Evolutionary conservation across 805 yeast species (phyloP).

Genomic region (Wickerhamomyces silvicola): DNA sequence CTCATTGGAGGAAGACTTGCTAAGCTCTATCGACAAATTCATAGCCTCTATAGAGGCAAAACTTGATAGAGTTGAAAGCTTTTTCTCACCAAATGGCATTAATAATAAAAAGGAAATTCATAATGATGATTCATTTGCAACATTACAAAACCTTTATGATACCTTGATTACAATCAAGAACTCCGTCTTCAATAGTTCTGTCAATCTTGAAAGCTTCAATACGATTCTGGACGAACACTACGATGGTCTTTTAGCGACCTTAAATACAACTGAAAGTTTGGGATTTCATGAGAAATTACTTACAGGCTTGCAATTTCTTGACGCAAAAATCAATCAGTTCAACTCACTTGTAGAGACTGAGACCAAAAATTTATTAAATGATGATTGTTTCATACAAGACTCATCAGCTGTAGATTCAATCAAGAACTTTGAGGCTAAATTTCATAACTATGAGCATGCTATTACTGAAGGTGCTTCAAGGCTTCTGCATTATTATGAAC

Average conservation of each 20-base stretch:
- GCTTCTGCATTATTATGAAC: constrained; percentile 72
- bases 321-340: constrained; percentile 34
- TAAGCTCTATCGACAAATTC: constrained; percentile 18
- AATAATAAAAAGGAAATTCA: not conserved
- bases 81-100: constrained; percentile 9
- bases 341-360: constrained; percentile 27
- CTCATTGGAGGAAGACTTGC: constrained; percentile 16
- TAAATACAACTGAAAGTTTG: constrained; percentile 16
- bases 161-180: constrained; percentile 21
- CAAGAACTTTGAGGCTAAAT: constrained; percentile 25
- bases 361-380: constrained; percentile 13
- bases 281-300: constrained; percentile 27
- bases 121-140: constrained; percentile 15
- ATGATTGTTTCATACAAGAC: constrained; percentile 9
- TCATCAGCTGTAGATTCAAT: constrained; percentile 15
- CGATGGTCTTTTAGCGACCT: constrained; percentile 17
- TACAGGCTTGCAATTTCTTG: constrained; percentile 31
- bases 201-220: constrained; percentile 18
- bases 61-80: constrained; percentile 18
- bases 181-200: constrained; percentile 17
- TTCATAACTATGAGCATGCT: constrained; percentile 44
- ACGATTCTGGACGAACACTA: constrained; percentile 21
- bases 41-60: constrained; percentile 21
- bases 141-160: constrained; percentile 20
- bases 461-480: constrained; percentile 33